Evolutionary conservation across 345 rosid genomes (phyloP), one percentile per base, ranked within the genome.

Genomic region (Gossypioides kirkii): DNA sequence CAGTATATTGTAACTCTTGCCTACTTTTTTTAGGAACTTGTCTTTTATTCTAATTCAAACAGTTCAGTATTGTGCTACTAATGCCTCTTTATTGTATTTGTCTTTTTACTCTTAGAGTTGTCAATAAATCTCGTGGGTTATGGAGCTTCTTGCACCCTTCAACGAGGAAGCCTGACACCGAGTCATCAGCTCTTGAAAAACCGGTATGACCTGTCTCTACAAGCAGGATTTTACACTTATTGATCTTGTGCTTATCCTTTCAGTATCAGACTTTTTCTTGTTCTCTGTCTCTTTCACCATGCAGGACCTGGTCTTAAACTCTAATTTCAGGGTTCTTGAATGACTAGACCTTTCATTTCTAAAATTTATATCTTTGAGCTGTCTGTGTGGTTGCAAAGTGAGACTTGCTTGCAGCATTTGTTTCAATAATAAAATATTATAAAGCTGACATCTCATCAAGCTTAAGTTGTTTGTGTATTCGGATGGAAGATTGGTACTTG

Each of bases 101-200:
- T 62, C 49, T 50, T 36, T 52, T 18, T 59, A 62, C 43, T 54
- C 67, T 65, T 69, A 50, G 81, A 74, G 63, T 72, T 82, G 68
- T 54, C 80, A 77, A 87, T 67, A 83, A 73, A 78, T 82, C 85
- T 77, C 85, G 77, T 80, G 91, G 96, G 77, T 72, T 84, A 53
- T 89, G 92, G 92, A 85, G 84, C 78, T 74, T 83, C 82, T 81
- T 87, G 36, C 81, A 61, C 74, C 68, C 82, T 75, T 80, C 86
- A 72, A 61, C 63, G 52, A 80, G 79, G 78, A 86, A 83, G 72
- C 75, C 83, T 76, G 82, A 41, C 60, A 67, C 83, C 13, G 84
- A 82, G 69, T 65, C 77, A 43, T 55, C 82, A 74, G 70, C 73
- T 73, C 63, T 56, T 2, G 82, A 78, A 46, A 81, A 73, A 78